These are phyloP conservation scores for Psidium friedrichsthalianum DNA, from an alignment of 345 rosid genomes.

Conservation along the genomic window DNA sequence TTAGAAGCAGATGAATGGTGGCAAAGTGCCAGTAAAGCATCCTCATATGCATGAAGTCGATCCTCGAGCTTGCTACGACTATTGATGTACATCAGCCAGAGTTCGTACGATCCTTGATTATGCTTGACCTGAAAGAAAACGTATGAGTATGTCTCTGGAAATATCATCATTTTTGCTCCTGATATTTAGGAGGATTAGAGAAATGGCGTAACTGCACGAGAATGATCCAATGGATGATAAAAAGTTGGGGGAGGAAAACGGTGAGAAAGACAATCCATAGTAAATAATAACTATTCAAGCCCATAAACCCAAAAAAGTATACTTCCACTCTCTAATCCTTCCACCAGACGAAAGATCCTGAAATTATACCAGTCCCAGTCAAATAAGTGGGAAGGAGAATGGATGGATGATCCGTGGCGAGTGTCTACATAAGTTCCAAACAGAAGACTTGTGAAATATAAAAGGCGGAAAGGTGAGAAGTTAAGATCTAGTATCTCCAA, in stretches of 20 bases:
- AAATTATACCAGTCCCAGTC: background rate
- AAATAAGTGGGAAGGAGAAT: background rate
- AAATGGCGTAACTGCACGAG: background rate
- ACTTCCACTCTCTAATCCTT: background rate
- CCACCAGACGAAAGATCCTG: background rate
- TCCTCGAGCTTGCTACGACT: conserved; percentile 58
- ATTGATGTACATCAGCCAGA: conserved; percentile 90
- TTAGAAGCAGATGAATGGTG: conserved; percentile 25
- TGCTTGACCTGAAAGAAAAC: conserved; percentile 56
- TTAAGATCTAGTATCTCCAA: background rate
- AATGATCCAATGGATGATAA: background rate
- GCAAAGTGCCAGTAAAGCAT: conserved; percentile 59
- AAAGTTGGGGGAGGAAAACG: background rate
- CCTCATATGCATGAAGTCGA: conserved; percentile 58
- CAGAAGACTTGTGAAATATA: background rate
- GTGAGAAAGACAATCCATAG: background rate
- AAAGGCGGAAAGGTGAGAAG: background rate
- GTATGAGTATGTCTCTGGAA: conserved; percentile 8
- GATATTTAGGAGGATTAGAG: background rate
- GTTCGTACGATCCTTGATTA: conserved; percentile 57
- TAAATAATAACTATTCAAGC: background rate
- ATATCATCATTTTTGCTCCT: background rate
- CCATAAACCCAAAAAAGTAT: background rate
- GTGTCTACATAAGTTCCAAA: background rate
- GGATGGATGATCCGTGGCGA: background rate